Evolutionary conservation across 2,329 filamentous ascomycete genomes (phyloP).

Genomic region (Alternaria burnsii): DNA sequence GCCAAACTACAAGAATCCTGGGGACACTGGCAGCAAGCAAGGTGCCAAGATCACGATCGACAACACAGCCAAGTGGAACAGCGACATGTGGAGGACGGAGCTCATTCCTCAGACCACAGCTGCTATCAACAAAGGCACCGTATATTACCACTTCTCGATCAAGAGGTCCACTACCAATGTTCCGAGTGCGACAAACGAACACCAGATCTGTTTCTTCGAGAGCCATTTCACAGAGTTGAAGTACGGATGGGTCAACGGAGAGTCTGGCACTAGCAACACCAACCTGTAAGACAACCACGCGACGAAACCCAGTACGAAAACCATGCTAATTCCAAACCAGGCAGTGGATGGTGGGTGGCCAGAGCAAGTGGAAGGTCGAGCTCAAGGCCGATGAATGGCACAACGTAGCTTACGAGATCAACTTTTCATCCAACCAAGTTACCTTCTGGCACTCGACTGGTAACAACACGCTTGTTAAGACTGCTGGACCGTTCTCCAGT

Average conservation of each 20-base stretch:
- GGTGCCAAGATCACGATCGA: constrained; percentile 74
- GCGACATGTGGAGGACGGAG: constrained; percentile 78
- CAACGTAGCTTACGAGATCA: constrained; percentile 77
- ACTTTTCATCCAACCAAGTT: constrained; percentile 70
- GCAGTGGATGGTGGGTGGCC: constrained; percentile 70
- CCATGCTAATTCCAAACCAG: not conserved
- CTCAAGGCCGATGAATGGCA: constrained; percentile 74
- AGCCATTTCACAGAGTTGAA: constrained; percentile 80
- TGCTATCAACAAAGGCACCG: constrained; percentile 70
- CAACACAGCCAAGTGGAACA: constrained; percentile 73
- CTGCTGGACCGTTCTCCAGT: constrained; percentile 67
- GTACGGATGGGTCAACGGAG: constrained; percentile 67
- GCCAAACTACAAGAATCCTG: constrained; percentile 69
- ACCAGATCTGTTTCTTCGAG: constrained; percentile 72
- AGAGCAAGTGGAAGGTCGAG: constrained; percentile 69
- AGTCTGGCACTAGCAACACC: constrained; percentile 59
- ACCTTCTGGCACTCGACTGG: constrained; percentile 76
- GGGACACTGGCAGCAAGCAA: constrained; percentile 67
- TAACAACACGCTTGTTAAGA: constrained; percentile 63
- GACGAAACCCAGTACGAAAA: too few relatives aligned
- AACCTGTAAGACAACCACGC: constrained; percentile 52
- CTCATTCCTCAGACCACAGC: constrained; percentile 75
- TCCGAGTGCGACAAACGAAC: constrained; percentile 69
- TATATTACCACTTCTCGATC: constrained; percentile 78
- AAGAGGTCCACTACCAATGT: constrained; percentile 67